Evolutionary conservation across 805 yeast species (phyloP).

Genomic region (Diddensiella caesifluorescens): DNA sequence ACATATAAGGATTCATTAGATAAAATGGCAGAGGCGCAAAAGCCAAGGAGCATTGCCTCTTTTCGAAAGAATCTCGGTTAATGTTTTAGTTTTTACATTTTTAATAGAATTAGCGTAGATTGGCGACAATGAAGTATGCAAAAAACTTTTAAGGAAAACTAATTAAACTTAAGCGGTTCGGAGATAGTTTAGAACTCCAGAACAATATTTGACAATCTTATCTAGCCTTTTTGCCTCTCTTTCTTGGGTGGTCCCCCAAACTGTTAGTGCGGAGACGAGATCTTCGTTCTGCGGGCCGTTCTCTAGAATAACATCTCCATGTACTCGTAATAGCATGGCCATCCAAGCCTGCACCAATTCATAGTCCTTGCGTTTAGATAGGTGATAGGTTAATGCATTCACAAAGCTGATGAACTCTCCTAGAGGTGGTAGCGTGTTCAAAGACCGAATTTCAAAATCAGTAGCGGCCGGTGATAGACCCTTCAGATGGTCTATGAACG

Average conservation of each 20-base stretch:
- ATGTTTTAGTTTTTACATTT: not conserved
- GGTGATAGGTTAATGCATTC: conserved; percentile 58
- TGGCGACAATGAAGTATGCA: too few relatives aligned
- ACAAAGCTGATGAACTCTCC: conserved; percentile 62
- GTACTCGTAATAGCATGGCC: conserved; percentile 65
- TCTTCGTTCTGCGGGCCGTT: conserved; percentile 21
- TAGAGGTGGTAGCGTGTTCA: conserved; percentile 58
- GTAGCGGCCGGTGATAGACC: conserved; percentile 67
- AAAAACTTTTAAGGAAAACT: not conserved
- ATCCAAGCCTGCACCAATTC: conserved; percentile 82
- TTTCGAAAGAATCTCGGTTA: not conserved
- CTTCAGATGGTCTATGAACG: conserved; percentile 52
- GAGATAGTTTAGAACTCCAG: conserved; percentile 68
- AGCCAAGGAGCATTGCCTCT: too few relatives aligned
- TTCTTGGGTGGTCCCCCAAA: conserved; percentile 45
- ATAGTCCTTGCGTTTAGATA: conserved; percentile 51
- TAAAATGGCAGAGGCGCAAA: conserved; percentile 4
- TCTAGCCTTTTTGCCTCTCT: conserved; percentile 50
- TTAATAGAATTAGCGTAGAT: too few relatives aligned
- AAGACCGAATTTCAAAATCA: conserved; percentile 82
- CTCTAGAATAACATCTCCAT: conserved; percentile 67
- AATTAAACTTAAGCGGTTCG: conserved; percentile 16
- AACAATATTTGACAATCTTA: conserved; percentile 66
- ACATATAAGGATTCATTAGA: conserved; percentile 17
- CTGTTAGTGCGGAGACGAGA: conserved; percentile 43